A percentile compares a stretch with the other conserved stretches of the same genome.
Conservation (phyloP, 2,329 filamentous ascomycete genomes). For the Acephala macrosclerotiorum region DNA sequence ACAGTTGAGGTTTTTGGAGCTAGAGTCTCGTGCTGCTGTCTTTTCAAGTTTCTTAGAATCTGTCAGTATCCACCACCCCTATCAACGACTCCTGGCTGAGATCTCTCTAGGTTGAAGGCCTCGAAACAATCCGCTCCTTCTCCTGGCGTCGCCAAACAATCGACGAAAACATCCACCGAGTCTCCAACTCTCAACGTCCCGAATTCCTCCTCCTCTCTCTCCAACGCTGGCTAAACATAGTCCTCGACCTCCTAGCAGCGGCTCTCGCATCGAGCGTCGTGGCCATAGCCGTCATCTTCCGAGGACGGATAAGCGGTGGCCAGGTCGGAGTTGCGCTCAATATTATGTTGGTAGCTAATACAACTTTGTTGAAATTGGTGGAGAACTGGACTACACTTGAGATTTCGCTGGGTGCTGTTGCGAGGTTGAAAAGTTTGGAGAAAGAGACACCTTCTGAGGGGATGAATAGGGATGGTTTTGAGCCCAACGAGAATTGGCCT, state of each 20-base stretch:
- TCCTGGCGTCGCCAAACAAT: slow-evolving; percentile 49
- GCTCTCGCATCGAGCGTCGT: slow-evolving; percentile 29
- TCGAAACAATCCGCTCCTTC: slow-evolving; percentile 52
- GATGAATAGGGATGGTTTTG: slow-evolving; percentile 5
- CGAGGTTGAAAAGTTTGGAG: slow-evolving; percentile 60
- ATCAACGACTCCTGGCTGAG: neutral
- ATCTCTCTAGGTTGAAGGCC: slow-evolving; percentile 44
- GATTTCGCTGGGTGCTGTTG: slow-evolving; percentile 63
- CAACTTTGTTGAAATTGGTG: slow-evolving; percentile 36
- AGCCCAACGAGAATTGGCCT: slow-evolving; percentile 44
- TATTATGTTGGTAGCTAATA: slow-evolving; percentile 35
- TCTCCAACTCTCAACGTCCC: slow-evolving; percentile 62
- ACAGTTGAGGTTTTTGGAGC: slow-evolving; percentile 54
- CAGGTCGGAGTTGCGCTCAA: slow-evolving; percentile 39
- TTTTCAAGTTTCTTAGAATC: slow-evolving; percentile 53
- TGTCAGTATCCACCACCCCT: slow-evolving; percentile 37
- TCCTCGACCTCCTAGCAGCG: slow-evolving; percentile 44
- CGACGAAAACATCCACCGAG: slow-evolving; percentile 52
- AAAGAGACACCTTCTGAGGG: slow-evolving; percentile 50
- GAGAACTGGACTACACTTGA: slow-evolving; percentile 64
- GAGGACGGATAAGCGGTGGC: slow-evolving; percentile 28
- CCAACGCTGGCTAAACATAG: slow-evolving; percentile 62
- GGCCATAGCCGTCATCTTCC: slow-evolving; percentile 28
- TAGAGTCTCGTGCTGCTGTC: slow-evolving; percentile 51
- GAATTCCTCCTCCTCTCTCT: slow-evolving; percentile 63